These are phyloP conservation scores for Geranium incanum DNA, from an alignment of 441 rosid species.

Conservation along the genomic window DNA sequence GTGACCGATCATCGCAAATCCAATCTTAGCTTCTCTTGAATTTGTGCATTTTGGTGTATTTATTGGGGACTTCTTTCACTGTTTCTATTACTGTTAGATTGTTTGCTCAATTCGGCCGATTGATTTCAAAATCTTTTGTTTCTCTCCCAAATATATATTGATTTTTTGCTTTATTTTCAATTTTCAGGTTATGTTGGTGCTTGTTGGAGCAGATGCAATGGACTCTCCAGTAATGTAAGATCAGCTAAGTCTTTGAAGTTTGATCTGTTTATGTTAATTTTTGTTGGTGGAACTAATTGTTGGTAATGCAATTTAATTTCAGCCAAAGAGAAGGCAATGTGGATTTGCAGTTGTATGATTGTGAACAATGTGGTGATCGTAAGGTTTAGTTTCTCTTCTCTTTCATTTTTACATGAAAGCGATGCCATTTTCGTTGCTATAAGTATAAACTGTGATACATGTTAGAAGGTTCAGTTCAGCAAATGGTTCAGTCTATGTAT, in stretches of 20 bases:
- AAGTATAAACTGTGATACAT: no score
- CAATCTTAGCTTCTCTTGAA: not conserved
- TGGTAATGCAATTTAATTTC: not conserved
- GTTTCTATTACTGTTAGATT: not conserved
- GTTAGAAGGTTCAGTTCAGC: not conserved
- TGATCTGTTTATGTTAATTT: not conserved
- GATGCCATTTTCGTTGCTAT: not conserved
- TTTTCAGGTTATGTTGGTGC: slow-evolving; percentile 27
- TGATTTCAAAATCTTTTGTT: not conserved
- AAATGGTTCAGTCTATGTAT: not conserved
- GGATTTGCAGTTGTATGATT: slow-evolving; percentile 3
- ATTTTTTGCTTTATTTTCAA: not conserved
- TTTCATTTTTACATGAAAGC: not conserved
- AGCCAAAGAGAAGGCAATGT: slow-evolving; percentile 6
- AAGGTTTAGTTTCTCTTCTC: slow-evolving; percentile 10
- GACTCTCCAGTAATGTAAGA: slow-evolving; percentile 28
- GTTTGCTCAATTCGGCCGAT: no score
- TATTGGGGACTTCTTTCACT: not conserved
- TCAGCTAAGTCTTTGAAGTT: not conserved
- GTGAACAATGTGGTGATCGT: slow-evolving; percentile 12
- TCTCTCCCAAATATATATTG: not conserved
- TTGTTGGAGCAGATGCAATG: slow-evolving; percentile 29
- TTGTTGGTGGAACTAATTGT: not conserved
- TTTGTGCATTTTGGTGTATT: slow-evolving; percentile 3
- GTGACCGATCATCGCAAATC: not conserved